phyloP scores from a whole-genome alignment of 2,329 filamentous ascomycete species.

The Verticillium nonalfalfae region DNA sequence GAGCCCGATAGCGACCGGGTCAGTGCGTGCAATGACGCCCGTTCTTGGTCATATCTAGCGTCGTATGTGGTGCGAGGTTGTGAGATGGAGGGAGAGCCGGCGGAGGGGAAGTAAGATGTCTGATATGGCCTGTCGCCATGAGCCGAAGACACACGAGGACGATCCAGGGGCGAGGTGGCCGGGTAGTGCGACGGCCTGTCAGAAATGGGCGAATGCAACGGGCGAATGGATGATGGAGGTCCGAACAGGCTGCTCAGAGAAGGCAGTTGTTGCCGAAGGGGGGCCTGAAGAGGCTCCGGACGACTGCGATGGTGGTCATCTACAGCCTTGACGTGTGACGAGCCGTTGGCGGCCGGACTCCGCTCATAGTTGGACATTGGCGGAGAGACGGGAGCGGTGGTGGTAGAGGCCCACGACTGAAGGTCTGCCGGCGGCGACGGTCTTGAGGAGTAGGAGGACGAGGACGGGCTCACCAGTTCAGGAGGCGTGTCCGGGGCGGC shows the following conservation, averaged over 20 bases:
- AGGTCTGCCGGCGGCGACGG: constrained; percentile 33
- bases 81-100: constrained; percentile 25
- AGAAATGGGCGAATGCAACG: constrained; percentile 37
- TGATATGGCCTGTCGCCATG: constrained; percentile 29
- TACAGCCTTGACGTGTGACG: constrained; percentile 26
- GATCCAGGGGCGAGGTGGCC: constrained; percentile 40
- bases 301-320: constrained; percentile 28
- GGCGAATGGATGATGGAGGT: constrained; percentile 34
- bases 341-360: constrained; percentile 34
- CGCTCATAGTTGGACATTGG: constrained; percentile 55
- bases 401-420: constrained; percentile 33
- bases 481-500: constrained; percentile 47
- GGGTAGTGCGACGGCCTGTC: constrained; percentile 37
- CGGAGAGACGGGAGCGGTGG: constrained; percentile 37
- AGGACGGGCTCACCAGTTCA: constrained; percentile 45
- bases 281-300: constrained; percentile 22
- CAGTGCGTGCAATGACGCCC: constrained; percentile 21
- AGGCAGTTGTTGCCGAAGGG: constrained; percentile 42
- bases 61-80: constrained; percentile 42
- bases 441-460: constrained; percentile 39
- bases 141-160: constrained; percentile 30
- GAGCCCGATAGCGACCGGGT: constrained; percentile 32
- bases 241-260: constrained; percentile 53
- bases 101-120: constrained; percentile 41
- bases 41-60: constrained; percentile 34